These are phyloP conservation scores for Kwoniella sp. DNA, from an alignment of 768 basidiomycete genomes.

Conservation along the genomic window DNA sequence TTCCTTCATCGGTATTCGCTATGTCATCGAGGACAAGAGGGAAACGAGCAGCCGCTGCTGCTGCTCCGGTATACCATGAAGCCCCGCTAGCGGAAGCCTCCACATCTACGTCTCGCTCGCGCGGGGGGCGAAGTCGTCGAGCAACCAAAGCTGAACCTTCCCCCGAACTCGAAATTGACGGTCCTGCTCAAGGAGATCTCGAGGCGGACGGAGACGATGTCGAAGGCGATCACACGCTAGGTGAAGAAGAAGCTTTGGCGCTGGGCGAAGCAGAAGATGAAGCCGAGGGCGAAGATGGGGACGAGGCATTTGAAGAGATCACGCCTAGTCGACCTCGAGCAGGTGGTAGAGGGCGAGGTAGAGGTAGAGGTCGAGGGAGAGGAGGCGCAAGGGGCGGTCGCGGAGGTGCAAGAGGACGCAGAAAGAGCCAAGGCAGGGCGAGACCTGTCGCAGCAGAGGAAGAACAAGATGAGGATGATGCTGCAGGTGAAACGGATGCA, in stretches of 20 bases:
- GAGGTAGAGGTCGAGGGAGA: slow-evolving; percentile 10
- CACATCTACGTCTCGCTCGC: neutral
- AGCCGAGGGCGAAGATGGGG: slow-evolving; percentile 22
- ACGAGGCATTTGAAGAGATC: slow-evolving; percentile 20
- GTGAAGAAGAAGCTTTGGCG: slow-evolving; percentile 16
- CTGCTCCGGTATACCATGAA: neutral
- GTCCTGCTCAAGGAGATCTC: slow-evolving; percentile 17
- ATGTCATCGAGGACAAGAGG: slow-evolving; percentile 22
- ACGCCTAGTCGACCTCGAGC: slow-evolving; percentile 8
- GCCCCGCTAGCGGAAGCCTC: slow-evolving; percentile 10
- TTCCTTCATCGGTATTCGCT: neutral
- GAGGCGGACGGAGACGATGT: slow-evolving; percentile 21
- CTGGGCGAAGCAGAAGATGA: slow-evolving; percentile 30
- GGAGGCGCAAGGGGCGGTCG: slow-evolving; percentile 8
- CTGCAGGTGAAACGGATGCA: slow-evolving; percentile 7
- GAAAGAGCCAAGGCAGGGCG: slow-evolving; percentile 9
- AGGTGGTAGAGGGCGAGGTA: slow-evolving; percentile 10
- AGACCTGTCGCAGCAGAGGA: slow-evolving; percentile 5
- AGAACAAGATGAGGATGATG: slow-evolving; percentile 15
- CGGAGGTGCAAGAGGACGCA: slow-evolving; percentile 14
- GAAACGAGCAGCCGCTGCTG: slow-evolving; percentile 12
- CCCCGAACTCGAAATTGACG: neutral
- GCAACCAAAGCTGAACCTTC: neutral
- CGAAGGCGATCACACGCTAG: neutral
- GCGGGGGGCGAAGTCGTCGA: neutral